Evolutionary conservation across 2,329 filamentous ascomycete species (phyloP).

Genomic region (Fusarium sp.): DNA sequence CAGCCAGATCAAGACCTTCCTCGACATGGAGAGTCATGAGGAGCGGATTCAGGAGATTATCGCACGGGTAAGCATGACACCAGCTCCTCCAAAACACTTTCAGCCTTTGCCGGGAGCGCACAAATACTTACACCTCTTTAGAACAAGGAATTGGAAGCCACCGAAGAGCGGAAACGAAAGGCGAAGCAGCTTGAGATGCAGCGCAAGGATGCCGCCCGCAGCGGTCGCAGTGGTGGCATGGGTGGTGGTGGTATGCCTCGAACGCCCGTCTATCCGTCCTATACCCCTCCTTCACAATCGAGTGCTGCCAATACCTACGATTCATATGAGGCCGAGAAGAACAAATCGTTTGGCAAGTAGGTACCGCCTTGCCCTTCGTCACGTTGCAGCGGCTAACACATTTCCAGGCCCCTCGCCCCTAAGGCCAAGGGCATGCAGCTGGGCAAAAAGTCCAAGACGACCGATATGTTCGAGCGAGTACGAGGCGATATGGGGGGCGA

Average conservation of each 20-base stretch:
- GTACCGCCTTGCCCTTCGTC: slow-evolving; percentile 43
- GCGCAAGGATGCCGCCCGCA: slow-evolving; percentile 93
- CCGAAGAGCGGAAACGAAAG: slow-evolving; percentile 97
- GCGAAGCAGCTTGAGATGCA: slow-evolving; percentile 99
- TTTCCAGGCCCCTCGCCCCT: slow-evolving; percentile 71
- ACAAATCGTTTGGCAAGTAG: slow-evolving; percentile 88
- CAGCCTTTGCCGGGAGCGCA: background rate
- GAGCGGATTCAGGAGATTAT: slow-evolving; percentile 99
- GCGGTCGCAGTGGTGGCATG: slow-evolving; percentile 62
- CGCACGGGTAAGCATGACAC: slow-evolving; percentile 75
- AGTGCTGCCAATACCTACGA: slow-evolving; percentile 88
- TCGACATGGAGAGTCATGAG: slow-evolving; percentile 99
- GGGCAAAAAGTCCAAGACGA: slow-evolving; percentile 98
- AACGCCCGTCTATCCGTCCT: slow-evolving; percentile 88
- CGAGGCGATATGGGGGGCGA: slow-evolving; percentile 92
- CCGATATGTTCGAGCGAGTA: slow-evolving; percentile 97
- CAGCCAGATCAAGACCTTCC: slow-evolving; percentile 98
- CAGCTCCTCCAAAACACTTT: background rate
- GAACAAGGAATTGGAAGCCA: slow-evolving; percentile 99
- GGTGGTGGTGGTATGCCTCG: slow-evolving; percentile 71
- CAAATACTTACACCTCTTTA: slow-evolving; percentile 58
- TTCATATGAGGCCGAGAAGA: slow-evolving; percentile 97
- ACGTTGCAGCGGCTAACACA: slow-evolving; percentile 20
- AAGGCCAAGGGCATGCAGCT: slow-evolving; percentile 99
- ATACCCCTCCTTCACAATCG: slow-evolving; percentile 84